phyloP scores from a whole-genome alignment of 305 asterid genomes.

The Euphrasia arctica region DNA sequence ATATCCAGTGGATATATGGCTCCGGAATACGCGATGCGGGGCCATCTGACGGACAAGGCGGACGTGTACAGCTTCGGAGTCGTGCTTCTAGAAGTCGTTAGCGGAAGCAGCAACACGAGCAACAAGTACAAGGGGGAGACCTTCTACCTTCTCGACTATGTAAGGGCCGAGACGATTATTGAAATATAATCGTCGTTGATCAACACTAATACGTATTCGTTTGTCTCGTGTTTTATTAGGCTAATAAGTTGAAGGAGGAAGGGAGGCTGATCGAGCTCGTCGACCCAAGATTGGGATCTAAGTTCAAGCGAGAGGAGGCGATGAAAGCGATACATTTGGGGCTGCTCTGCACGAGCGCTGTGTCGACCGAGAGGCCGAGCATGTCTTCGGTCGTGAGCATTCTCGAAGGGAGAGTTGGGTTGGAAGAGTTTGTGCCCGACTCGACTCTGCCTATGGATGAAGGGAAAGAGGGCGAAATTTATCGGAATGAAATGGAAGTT shows the following conservation, averaged over 20 bases:
- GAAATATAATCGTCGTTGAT: no score
- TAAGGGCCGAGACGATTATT: no score
- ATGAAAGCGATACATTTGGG: slow-evolving; percentile 40
- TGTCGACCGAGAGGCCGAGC: slow-evolving; percentile 48
- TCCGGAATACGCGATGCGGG: no score
- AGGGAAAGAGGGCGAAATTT: no score
- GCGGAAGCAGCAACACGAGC: no score
- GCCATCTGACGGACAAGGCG: no score
- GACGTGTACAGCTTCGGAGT: no score
- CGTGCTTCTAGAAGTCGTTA: no score
- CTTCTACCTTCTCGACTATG: neutral
- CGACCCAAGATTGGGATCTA: slow-evolving; percentile 47
- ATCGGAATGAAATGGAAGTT: slow-evolving; percentile 14
- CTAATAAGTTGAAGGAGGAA: slow-evolving; percentile 37
- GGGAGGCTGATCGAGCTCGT: slow-evolving; percentile 49
- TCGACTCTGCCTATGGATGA: slow-evolving; percentile 19
- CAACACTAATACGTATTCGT: no score
- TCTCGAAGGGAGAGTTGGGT: slow-evolving; percentile 46
- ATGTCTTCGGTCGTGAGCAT: slow-evolving; percentile 68
- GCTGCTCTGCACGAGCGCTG: slow-evolving; percentile 47
- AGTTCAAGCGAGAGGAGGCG: slow-evolving; percentile 39
- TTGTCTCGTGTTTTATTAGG: slow-evolving; percentile 35
- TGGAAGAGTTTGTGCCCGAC: slow-evolving; percentile 25
- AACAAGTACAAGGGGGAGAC: no score
- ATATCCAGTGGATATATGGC: no score